These are phyloP conservation scores for Corylus heterophylla DNA, from an alignment of 306 rosid genomes.

Conservation along the genomic window DNA sequence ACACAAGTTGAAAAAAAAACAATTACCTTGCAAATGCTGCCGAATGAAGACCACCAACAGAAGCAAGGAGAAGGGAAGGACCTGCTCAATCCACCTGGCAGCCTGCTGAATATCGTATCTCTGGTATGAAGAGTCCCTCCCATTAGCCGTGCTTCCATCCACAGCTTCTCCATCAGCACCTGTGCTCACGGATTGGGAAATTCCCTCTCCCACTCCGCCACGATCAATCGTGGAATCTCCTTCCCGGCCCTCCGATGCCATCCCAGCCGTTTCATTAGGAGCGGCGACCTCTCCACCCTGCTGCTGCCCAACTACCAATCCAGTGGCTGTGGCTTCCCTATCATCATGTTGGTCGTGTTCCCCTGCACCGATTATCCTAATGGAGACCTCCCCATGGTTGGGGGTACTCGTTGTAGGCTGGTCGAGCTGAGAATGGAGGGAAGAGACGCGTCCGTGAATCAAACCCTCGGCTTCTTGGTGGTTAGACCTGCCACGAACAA, in stretches of 20 bases:
- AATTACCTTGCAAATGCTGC: slow-evolving; percentile 92
- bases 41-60: slow-evolving; percentile 95
- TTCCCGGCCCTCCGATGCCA: slow-evolving; percentile 32
- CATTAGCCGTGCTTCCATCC: slow-evolving; percentile 54
- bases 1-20: neutral
- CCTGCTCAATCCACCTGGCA: slow-evolving; percentile 94
- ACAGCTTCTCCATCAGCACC: slow-evolving; percentile 46
- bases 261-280: slow-evolving; percentile 40
- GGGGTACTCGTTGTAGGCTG: slow-evolving; percentile 25
- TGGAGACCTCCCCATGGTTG: slow-evolving; percentile 81
- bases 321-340: slow-evolving; percentile 55
- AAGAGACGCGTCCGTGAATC: slow-evolving; percentile 33
- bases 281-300: slow-evolving; percentile 39
- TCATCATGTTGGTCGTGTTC: slow-evolving; percentile 49
- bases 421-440: slow-evolving; percentile 38
- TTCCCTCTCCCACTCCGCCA: slow-evolving; percentile 47
- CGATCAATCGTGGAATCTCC: slow-evolving; percentile 39
- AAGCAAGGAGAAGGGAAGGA: slow-evolving; percentile 88
- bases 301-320: slow-evolving; percentile 49
- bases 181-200: slow-evolving; percentile 38
- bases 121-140: slow-evolving; percentile 93
- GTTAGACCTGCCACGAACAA: slow-evolving; percentile 57
- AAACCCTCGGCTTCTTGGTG: slow-evolving; percentile 48
- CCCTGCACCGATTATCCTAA: slow-evolving; percentile 73
- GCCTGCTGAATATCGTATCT: slow-evolving; percentile 99